These are phyloP conservation scores for Zopfia rhizophila DNA, from an alignment of 2,329 filamentous ascomycete species.

Conservation along the genomic window DNA sequence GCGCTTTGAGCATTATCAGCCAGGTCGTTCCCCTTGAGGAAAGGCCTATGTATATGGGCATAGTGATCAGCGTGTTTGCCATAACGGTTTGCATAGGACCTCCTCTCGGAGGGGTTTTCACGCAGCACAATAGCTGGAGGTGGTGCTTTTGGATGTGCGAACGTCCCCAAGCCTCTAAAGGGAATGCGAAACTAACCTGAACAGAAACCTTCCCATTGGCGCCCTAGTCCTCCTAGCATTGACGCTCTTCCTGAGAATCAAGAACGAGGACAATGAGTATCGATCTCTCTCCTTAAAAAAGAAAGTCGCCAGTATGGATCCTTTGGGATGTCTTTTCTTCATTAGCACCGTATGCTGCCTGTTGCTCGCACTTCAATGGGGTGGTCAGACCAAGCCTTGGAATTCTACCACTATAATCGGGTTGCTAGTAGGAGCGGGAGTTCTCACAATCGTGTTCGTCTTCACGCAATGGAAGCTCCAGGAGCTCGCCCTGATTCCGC, in stretches of 20 bases:
- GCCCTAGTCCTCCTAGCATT: constrained; percentile 43
- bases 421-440: constrained; percentile 57
- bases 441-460: constrained; percentile 54
- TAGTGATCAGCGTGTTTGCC: constrained; percentile 40
- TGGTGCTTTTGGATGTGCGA: constrained; percentile 36
- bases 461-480: constrained; percentile 15
- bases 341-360: constrained; percentile 21
- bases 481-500: constrained; percentile 8
- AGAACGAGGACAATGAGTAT: constrained; percentile 11
- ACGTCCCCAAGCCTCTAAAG: constrained; percentile 41
- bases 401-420: constrained; percentile 54
- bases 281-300: background rate
- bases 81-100: constrained; percentile 46
- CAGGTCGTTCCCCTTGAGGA: constrained; percentile 41
- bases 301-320: constrained; percentile 21
- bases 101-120: constrained; percentile 39
- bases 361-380: constrained; percentile 32
- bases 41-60: constrained; percentile 48
- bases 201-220: constrained; percentile 57
- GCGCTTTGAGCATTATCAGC: constrained; percentile 21
- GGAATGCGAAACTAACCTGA: constrained; percentile 43
- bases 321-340: constrained; percentile 22
- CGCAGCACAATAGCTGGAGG: constrained; percentile 16
- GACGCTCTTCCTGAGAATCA: constrained; percentile 35
- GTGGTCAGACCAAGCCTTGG: constrained; percentile 55